Conservation (phyloP, 208 protist genomes). For the Wallacemonas sp. region DNA sequence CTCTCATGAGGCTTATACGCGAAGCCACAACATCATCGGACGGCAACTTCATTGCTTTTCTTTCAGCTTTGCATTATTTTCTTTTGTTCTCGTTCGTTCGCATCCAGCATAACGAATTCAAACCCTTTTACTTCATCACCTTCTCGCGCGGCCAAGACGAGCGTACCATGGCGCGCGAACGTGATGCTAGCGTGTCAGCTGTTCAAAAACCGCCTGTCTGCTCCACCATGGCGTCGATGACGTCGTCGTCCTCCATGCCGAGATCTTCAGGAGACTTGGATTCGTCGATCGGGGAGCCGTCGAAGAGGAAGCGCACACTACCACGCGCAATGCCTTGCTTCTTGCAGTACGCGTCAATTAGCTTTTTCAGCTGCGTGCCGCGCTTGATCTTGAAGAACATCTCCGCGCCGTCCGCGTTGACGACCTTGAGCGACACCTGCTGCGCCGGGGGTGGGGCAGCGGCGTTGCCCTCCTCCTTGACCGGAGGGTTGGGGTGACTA, state of each 20-base stretch:
- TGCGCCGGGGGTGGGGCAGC: conserved; percentile 18
- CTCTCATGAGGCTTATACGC: no score
- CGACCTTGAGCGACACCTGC: conserved; percentile 90
- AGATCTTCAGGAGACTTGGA: conserved; percentile 93
- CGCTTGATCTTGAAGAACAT: conserved; percentile 97
- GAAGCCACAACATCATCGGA: no score
- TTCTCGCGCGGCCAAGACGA: no score
- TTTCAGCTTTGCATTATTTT: no score
- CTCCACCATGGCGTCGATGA: conserved; percentile 95
- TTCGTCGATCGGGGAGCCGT: conserved; percentile 91
- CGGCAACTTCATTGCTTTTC: no score
- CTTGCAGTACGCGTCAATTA: conserved; percentile 97
- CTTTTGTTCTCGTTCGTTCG: no score
- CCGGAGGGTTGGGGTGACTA: conserved; percentile 17
- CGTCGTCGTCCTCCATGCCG: conserved; percentile 94
- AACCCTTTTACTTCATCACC: no score
- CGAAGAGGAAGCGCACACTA: conserved; percentile 96
- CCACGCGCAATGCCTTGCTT: conserved; percentile 90
- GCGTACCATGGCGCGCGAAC: no score
- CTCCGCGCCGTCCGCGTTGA: conserved; percentile 92
- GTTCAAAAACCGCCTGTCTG: conserved; percentile 75
- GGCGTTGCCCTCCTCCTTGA: conserved; percentile 56
- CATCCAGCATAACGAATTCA: no score
- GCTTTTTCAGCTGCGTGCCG: conserved; percentile 93
- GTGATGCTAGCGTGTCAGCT: no score